phyloP scores from a whole-genome alignment of 1,284 basidiomycete species.

The Rhodotorula sp. region DNA sequence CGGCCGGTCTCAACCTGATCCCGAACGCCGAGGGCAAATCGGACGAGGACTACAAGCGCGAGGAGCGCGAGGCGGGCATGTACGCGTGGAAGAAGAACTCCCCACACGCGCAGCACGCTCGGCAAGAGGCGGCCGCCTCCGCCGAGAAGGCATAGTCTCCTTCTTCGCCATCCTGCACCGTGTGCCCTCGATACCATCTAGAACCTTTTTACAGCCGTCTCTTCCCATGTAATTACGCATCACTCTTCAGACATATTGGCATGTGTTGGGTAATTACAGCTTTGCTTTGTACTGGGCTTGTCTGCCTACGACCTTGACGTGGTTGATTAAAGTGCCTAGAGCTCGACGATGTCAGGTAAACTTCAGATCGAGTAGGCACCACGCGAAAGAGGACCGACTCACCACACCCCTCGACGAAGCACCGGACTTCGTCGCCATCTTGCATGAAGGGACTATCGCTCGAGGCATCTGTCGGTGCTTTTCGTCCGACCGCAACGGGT shows the following conservation, averaged over 20 bases:
- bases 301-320: slow-evolving; percentile 60
- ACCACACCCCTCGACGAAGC: slow-evolving; percentile 52
- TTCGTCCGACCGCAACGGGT: slow-evolving; percentile 53
- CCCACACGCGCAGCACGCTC: slow-evolving; percentile 14
- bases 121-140: slow-evolving; percentile 3
- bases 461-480: slow-evolving; percentile 46
- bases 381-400: background rate
- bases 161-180: background rate
- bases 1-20: slow-evolving; percentile 34
- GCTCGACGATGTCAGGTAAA: slow-evolving; percentile 57
- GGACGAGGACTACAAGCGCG: slow-evolving; percentile 38
- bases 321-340: slow-evolving; percentile 71
- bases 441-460: slow-evolving; percentile 69
- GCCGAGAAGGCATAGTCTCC: background rate
- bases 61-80: slow-evolving; percentile 34
- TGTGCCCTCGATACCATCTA: background rate
- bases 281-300: slow-evolving; percentile 50
- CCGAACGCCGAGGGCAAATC: slow-evolving; percentile 24
- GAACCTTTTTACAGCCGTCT: background rate
- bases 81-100: slow-evolving; percentile 33
- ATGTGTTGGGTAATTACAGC: slow-evolving; percentile 46
- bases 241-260: no score
- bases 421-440: slow-evolving; percentile 69
- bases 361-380: slow-evolving; percentile 21
- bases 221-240: background rate